Base-by-base conservation (phyloP, 345 rosid species). In the Euphorbia peplus region DNA sequence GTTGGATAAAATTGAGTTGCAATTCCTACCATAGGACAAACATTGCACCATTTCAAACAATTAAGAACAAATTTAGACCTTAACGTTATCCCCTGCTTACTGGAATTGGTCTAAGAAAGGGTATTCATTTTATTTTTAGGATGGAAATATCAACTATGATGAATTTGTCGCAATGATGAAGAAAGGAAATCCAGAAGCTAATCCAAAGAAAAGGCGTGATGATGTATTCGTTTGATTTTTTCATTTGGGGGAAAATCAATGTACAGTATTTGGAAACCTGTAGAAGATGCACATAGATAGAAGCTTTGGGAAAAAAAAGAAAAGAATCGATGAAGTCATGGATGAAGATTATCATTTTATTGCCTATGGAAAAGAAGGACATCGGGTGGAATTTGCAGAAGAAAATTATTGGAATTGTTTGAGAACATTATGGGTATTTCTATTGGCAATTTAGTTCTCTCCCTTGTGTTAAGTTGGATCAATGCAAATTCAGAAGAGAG, bases 101-200 rank as follows among this genome's bases (percentile, higher is more conserved):
- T 24, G 21, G 47, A 30, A 3, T 60, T 50, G 10, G 4, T 24
- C 21, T 19, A 25, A 44, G 14, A 5, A 44, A 16, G 30, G 44
- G 53, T 0, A 15, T 66, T 30, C n/a, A n/a, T 12, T 15, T 19
- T 54, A 13, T 54, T 54, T 1, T 47, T 81, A 95, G 95, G 99
- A 91, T 77, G 97, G 97, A 2, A 76, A 89, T 65, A 90, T 95
- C 72, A 90, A 91, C 81, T 95, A 95, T 21, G 96, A 91, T 29
- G 99, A 95, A 69, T 95, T 95, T 50, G 97, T 88, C 70, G 95
- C 96, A 2, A 95, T 95, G 97, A 95, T 95, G 99, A 84, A 84
- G 77, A 95, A 91, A 88, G 99, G 96, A 71, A 95, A 87, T 74
- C 90, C 88, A 0, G 96, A 89, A 63, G 86, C 85, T 3, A 80